Percentiles rank a stretch among this genome's conserved stretches.
Evolutionary conservation across 1,284 basidiomycete genomes (phyloP).

Genomic region (Apiotrichum domesticum): DNA sequence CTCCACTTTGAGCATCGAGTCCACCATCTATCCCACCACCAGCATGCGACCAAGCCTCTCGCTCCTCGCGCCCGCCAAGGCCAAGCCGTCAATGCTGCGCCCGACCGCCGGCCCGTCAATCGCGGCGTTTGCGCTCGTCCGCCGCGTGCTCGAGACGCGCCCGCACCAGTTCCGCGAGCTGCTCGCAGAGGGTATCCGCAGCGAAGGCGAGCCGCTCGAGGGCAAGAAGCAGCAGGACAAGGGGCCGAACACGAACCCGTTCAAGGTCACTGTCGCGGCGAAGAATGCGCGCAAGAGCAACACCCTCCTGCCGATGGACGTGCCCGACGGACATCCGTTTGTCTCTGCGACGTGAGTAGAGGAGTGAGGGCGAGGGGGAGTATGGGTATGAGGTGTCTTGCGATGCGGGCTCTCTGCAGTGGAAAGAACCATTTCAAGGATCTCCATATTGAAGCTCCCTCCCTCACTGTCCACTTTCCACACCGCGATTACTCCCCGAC

Average conservation of each 20-base stretch:
- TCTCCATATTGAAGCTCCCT: background rate
- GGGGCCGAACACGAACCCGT: background rate
- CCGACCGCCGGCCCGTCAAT: constrained; percentile 6
- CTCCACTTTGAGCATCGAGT: background rate
- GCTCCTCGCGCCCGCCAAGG: background rate
- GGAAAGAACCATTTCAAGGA: too few species aligned
- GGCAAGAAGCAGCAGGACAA: background rate
- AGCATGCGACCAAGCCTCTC: background rate
- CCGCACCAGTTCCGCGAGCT: constrained; percentile 36
- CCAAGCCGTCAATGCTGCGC: background rate
- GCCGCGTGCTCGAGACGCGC: constrained; percentile 23
- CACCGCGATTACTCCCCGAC: too few species aligned
- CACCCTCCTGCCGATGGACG: constrained; percentile 2
- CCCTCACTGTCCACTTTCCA: background rate
- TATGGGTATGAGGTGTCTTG: too few species aligned
- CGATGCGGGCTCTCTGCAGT: too few species aligned
- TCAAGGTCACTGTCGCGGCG: background rate
- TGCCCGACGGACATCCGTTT: constrained; percentile 38
- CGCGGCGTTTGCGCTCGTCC: constrained; percentile 33
- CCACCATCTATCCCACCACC: too few species aligned
- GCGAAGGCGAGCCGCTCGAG: background rate
- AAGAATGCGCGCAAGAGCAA: constrained; percentile 9
- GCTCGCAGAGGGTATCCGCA: constrained; percentile 22
- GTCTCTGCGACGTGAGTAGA: constrained; percentile 34
- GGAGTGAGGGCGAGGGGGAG: background rate